Evolutionary conservation across 441 rosid species (phyloP).

Genomic region (Bruguiera hainesii): DNA sequence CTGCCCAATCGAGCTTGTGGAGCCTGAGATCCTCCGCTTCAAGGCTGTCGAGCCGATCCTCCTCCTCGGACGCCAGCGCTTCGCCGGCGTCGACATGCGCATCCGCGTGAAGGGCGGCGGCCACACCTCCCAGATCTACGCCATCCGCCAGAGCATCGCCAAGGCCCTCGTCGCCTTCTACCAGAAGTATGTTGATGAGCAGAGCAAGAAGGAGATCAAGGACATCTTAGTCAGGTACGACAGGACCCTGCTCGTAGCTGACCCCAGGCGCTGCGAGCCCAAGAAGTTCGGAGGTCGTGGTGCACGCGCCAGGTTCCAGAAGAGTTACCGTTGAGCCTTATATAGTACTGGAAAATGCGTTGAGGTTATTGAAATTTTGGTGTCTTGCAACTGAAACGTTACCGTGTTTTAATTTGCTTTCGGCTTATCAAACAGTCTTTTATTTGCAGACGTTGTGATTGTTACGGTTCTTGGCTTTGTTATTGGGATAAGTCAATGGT

Average conservation of each 20-base stretch:
- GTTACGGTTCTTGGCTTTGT: background rate
- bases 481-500: conserved; percentile 1
- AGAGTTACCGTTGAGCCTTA: conserved; percentile 64
- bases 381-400: background rate
- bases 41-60: conserved; percentile 65
- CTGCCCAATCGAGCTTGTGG: conserved; percentile 58
- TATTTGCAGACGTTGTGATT: background rate
- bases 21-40: conserved; percentile 71
- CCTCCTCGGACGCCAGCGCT: conserved; percentile 58
- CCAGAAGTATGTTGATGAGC: conserved; percentile 72
- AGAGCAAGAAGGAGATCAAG: conserved; percentile 75
- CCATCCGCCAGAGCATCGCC: conserved; percentile 69
- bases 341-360: background rate
- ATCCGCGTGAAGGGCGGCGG: conserved; percentile 50
- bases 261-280: conserved; percentile 80
- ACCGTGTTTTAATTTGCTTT: background rate
- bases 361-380: background rate
- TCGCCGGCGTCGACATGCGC: conserved; percentile 56
- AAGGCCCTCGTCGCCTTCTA: conserved; percentile 62
- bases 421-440: background rate
- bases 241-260: conserved; percentile 76
- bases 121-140: conserved; percentile 62
- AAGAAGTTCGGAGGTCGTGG: conserved; percentile 90
- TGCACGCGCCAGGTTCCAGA: conserved; percentile 89
- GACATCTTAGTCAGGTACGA: conserved; percentile 72